Evolutionary conservation across 345 rosid genomes (phyloP).

Genomic region (Nephelium lappaceum): DNA sequence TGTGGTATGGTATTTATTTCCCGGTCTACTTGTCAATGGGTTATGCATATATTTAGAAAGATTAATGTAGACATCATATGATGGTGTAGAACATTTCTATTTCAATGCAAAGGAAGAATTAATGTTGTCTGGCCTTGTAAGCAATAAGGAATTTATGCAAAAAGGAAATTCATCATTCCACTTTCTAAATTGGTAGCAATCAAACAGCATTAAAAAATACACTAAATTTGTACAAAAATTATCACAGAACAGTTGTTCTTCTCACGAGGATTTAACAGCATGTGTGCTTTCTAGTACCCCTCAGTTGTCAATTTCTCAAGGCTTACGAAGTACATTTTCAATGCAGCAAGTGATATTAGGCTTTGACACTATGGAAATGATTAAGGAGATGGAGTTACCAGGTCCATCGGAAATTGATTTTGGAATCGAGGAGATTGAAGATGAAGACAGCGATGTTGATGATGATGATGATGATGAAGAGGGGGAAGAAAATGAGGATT

Average conservation of each 20-base stretch:
- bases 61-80: background rate
- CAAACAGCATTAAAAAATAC: background rate
- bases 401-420: conserved; percentile 73
- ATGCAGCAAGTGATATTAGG: conserved; percentile 94
- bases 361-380: conserved; percentile 76
- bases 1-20: conserved; percentile 63
- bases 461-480: conserved; percentile 55
- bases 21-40: background rate
- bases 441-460: conserved; percentile 60
- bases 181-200: background rate
- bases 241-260: background rate
- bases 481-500: conserved; percentile 35
- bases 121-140: background rate
- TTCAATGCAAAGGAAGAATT: background rate
- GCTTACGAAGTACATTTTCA: conserved; percentile 21
- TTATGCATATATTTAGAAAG: background rate
- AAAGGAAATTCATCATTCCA: background rate
- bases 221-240: background rate
- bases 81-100: background rate
- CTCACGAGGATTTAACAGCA: background rate
- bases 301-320: conserved; percentile 7
- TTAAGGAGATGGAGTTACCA: conserved; percentile 68
- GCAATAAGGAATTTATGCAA: background rate
- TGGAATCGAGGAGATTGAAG: conserved; percentile 68
- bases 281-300: background rate